Percentiles rank a stretch among this genome's conserved stretches.
Evolutionary conservation across 2,329 filamentous ascomycete genomes (phyloP).

Genomic region (Lachnellula occidentalis): DNA sequence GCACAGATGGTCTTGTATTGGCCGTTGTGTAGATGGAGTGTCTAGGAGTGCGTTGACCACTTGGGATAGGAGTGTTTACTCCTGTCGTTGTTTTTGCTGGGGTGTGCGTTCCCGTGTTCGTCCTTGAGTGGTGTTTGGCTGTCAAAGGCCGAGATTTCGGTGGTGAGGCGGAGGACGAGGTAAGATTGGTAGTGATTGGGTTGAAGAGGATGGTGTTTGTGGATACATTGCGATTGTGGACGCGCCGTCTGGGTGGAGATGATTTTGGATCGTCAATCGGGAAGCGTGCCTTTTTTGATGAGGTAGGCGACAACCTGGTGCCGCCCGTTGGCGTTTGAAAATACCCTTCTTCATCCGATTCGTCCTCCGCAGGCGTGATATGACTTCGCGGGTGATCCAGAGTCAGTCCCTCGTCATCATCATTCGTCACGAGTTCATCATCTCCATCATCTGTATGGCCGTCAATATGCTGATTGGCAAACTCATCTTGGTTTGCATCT

Average conservation of each 20-base stretch:
- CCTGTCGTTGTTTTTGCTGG: conserved; percentile 16
- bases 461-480: conserved; percentile 1
- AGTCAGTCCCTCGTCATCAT: conserved; percentile 59
- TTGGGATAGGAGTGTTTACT: conserved; percentile 19
- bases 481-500: conserved; percentile 1
- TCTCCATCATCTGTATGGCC: conserved; percentile 52
- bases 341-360: conserved; percentile 46
- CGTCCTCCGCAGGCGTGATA: conserved; percentile 22
- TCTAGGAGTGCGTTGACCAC: conserved; percentile 21
- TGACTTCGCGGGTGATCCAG: conserved; percentile 35
- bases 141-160: conserved; percentile 34
- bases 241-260: conserved; percentile 15
- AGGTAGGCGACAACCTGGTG: conserved; percentile 10
- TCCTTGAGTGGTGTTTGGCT: conserved; percentile 26
- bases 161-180: conserved; percentile 38
- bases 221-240: conserved; percentile 69
- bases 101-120: conserved; percentile 20
- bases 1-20: conserved; percentile 29
- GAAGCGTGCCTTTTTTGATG: conserved; percentile 3
- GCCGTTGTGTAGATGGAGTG: conserved; percentile 33
- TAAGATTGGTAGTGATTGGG: conserved; percentile 46
- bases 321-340: conserved; percentile 46
- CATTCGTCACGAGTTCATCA: conserved; percentile 80
- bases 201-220: conserved; percentile 82
- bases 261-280: conserved; percentile 9